Evolutionary conservation across 2,329 filamentous ascomycete genomes (phyloP).

Genomic region (Fusarium falciforme): DNA sequence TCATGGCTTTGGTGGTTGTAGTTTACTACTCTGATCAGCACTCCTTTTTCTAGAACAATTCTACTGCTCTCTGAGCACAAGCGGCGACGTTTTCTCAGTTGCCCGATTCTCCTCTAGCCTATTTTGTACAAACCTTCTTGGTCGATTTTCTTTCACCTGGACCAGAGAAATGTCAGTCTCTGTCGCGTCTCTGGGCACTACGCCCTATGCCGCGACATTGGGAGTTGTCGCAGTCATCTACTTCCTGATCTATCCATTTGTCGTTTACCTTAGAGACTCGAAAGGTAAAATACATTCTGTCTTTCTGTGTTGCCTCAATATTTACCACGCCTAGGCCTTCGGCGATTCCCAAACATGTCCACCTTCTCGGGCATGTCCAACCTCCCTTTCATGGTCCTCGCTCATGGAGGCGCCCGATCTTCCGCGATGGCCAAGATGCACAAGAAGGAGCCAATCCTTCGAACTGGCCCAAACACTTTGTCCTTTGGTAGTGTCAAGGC

Average conservation of each 20-base stretch:
- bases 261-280: not conserved
- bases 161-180: not conserved
- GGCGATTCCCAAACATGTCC: slow-evolving; percentile 31
- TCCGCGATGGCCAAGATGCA: slow-evolving; percentile 60
- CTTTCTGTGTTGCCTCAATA: not conserved
- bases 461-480: slow-evolving; percentile 40
- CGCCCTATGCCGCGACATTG: slow-evolving; percentile 28
- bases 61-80: not conserved
- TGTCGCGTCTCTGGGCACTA: slow-evolving; percentile 20
- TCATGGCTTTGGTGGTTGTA: not conserved
- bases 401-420: slow-evolving; percentile 53
- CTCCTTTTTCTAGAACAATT: not conserved
- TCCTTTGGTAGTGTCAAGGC: slow-evolving; percentile 32
- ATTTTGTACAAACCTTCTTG: not conserved
- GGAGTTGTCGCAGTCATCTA: slow-evolving; percentile 16
- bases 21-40: not conserved
- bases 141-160: not conserved
- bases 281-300: not conserved
- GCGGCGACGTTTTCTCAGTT: not conserved
- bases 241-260: slow-evolving; percentile 24
- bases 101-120: not conserved
- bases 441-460: slow-evolving; percentile 50
- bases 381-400: slow-evolving; percentile 22
- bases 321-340: slow-evolving; percentile 22
- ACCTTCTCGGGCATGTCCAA: slow-evolving; percentile 31